Evolutionary conservation across 129 eudicot species (phyloP).

Genomic region (Ambrosia artemisiifolia): DNA sequence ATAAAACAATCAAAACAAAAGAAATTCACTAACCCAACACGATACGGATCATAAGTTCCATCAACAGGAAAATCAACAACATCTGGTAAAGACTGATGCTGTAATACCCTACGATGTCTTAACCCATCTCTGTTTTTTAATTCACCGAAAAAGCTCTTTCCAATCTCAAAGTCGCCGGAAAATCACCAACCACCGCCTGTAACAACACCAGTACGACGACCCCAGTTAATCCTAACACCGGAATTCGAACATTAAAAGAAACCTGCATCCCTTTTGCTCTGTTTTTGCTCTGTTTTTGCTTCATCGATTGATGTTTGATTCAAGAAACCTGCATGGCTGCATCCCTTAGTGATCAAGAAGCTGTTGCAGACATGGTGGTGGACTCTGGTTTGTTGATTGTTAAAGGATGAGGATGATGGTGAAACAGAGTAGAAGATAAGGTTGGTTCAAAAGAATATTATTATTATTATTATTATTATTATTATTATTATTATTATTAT

Average conservation of each 20-base stretch:
- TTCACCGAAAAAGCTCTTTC: constrained; percentile 82
- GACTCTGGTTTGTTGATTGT: too few species aligned
- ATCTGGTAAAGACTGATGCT: constrained; percentile 40
- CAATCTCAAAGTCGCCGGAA: constrained; percentile 50
- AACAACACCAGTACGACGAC: constrained; percentile 10
- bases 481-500: too few species aligned
- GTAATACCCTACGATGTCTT: constrained; percentile 70
- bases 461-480: too few species aligned
- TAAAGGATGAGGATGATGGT: too few species aligned
- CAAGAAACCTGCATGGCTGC: too few species aligned
- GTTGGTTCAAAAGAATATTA: too few species aligned
- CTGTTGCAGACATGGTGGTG: too few species aligned
- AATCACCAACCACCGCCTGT: constrained; percentile 31
- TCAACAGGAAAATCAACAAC: constrained; percentile 72
- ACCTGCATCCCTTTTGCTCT: constrained; percentile 37
- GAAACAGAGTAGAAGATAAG: too few species aligned
- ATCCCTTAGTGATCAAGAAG: too few species aligned
- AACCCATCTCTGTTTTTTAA: constrained; percentile 57
- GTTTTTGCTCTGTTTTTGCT: not conserved
- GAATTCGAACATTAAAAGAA: constrained; percentile 18
- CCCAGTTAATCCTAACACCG: constrained; percentile 27
- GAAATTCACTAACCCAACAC: constrained; percentile 65
- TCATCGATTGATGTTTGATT: too few species aligned
- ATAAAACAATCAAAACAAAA: not conserved
- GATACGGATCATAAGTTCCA: constrained; percentile 86